Evolutionary conservation across 2,329 filamentous ascomycete genomes (phyloP).

Genomic region (Berkeleyomyces rouxiae): DNA sequence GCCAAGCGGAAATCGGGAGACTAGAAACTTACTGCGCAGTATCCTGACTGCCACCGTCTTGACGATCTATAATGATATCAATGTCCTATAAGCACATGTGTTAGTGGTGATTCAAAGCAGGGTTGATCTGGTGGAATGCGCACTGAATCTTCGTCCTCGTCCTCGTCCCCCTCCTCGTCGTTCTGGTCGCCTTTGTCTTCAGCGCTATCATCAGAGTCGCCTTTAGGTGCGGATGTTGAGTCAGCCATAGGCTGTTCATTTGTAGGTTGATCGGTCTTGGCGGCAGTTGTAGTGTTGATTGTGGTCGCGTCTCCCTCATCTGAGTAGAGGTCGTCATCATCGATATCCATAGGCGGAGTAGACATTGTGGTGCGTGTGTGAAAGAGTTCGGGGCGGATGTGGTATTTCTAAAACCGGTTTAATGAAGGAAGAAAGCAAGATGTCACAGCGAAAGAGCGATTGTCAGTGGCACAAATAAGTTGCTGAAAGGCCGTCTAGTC

Average conservation of each 20-base stretch:
- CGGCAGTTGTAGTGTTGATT: slow-evolving; percentile 20
- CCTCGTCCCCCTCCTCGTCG: slow-evolving; percentile 43
- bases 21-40: slow-evolving; percentile 35
- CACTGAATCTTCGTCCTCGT: slow-evolving; percentile 30
- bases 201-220: slow-evolving; percentile 35
- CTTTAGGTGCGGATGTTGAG: not conserved
- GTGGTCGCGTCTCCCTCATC: slow-evolving; percentile 35
- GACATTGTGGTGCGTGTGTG: slow-evolving; percentile 3
- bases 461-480: not conserved
- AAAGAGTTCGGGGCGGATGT: no score
- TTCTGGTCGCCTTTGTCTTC: slow-evolving; percentile 47
- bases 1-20: not conserved
- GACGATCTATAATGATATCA: slow-evolving; percentile 51
- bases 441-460: not conserved
- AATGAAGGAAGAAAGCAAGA: not conserved
- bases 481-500: not conserved
- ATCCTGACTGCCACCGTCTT: slow-evolving; percentile 44
- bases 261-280: not conserved
- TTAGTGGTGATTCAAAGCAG: not conserved
- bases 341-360: slow-evolving; percentile 38
- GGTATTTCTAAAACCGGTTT: not conserved
- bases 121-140: not conserved
- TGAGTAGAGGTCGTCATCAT: slow-evolving; percentile 52
- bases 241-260: not conserved
- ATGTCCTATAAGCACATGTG: slow-evolving; percentile 34